phyloP scores from a whole-genome alignment of 805 yeast species.

The Wickerhamomyces chaumierensis region DNA sequence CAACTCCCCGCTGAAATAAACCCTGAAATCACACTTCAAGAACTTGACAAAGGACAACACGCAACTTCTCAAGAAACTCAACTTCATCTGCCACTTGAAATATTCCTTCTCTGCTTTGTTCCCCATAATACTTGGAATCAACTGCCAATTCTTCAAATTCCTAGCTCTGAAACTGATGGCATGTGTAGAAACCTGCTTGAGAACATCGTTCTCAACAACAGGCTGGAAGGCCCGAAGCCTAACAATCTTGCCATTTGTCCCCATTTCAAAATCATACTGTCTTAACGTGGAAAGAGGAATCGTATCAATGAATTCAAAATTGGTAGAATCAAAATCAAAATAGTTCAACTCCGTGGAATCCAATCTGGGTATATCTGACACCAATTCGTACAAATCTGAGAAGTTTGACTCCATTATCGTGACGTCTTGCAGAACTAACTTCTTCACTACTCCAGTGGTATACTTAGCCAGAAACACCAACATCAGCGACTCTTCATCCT shows the following conservation, averaged over 20 bases:
- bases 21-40: not conserved
- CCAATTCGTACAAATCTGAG: not conserved
- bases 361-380: not conserved
- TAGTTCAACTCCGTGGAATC: not conserved
- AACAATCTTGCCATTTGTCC: not conserved
- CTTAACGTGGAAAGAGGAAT: not conserved
- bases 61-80: not conserved
- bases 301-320: not conserved
- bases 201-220: not conserved
- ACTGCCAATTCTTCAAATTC: not conserved
- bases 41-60: not conserved
- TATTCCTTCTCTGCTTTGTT: not conserved
- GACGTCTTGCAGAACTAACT: not conserved
- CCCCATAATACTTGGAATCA: not conserved
- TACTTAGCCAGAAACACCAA: not conserved
- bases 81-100: too few relatives aligned
- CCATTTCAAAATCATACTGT: not conserved
- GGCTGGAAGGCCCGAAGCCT: not conserved
- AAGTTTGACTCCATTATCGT: not conserved
- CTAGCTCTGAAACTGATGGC: not conserved
- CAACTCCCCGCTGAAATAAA: not conserved
- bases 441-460: not conserved
- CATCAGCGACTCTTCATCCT: not conserved
- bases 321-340: not conserved
- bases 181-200: not conserved